Percentiles rank a stretch among this genome's conserved stretches.
Evolutionary conservation across 2,329 filamentous ascomycete species (phyloP).

Genomic region (Penicillium sp.): DNA sequence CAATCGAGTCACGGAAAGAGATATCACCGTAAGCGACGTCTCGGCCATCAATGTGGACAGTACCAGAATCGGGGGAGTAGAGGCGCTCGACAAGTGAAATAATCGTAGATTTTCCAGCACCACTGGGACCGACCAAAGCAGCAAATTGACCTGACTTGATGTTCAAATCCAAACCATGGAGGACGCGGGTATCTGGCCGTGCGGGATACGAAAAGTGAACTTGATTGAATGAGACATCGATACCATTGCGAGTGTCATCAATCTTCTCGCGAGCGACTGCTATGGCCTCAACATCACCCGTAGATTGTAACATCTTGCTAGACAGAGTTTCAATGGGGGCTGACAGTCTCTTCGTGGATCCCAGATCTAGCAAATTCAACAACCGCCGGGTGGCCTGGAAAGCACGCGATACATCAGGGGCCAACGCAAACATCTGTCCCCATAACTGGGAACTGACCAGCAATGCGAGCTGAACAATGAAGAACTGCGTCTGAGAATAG

Average conservation of each 20-base stretch:
- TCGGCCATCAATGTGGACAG: conserved; percentile 51
- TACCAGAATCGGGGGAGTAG: conserved; percentile 52
- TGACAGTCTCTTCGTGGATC: conserved; percentile 13
- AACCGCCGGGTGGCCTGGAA: conserved; percentile 62
- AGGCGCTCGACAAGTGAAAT: conserved; percentile 57
- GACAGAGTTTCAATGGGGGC: background rate
- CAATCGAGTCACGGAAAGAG: conserved; percentile 45
- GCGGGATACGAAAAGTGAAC: conserved; percentile 71
- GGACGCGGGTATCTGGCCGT: conserved; percentile 58
- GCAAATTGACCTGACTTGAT: conserved; percentile 46
- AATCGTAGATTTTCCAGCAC: conserved; percentile 67
- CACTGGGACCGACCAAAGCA: conserved; percentile 65
- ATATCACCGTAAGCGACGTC: conserved; percentile 43
- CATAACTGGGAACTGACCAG: conserved; percentile 70
- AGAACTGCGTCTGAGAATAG: conserved; percentile 66
- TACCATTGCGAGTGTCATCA: conserved; percentile 29
- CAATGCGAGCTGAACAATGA: conserved; percentile 69
- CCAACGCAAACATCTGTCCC: conserved; percentile 70
- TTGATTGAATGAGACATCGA: conserved; percentile 54
- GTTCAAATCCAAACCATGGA: conserved; percentile 56
- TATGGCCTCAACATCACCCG: background rate
- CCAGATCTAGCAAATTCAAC: conserved; percentile 39
- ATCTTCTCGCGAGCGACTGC: background rate
- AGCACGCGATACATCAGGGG: conserved; percentile 71
- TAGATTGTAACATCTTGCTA: background rate